Conservation (phyloP, 2,329 filamentous ascomycete genomes). For the Polytolypa hystricis region DNA sequence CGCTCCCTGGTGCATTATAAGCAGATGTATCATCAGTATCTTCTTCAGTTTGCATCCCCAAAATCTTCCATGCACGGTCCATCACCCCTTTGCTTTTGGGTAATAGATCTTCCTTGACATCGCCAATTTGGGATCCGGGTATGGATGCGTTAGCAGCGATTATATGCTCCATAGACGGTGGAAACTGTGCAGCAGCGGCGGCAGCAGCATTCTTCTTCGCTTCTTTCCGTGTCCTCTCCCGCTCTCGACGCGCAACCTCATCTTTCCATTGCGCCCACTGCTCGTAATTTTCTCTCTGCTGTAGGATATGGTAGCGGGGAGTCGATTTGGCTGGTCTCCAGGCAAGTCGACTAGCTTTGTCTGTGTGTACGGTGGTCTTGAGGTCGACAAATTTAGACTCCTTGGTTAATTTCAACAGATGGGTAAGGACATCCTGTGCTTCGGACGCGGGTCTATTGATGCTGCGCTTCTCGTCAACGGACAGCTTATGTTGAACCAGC, state of each 20-base stretch:
- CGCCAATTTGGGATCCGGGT: not conserved
- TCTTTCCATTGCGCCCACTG: conserved; percentile 36
- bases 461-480: conserved; percentile 20
- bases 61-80: conserved; percentile 30
- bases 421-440: conserved; percentile 31
- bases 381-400: conserved; percentile 30
- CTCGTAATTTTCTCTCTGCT: conserved; percentile 36
- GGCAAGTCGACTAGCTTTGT: conserved; percentile 18
- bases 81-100: conserved; percentile 27
- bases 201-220: conserved; percentile 6
- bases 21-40: conserved; percentile 1
- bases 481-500: conserved; percentile 19
- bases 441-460: conserved; percentile 27
- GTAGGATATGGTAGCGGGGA: conserved; percentile 32
- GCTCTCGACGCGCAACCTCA: conserved; percentile 28
- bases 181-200: not conserved
- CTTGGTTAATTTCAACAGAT: conserved; percentile 33
- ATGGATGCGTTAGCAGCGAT: too few relatives aligned
- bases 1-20: conserved; percentile 4
- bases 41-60: conserved; percentile 26
- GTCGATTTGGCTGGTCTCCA: conserved; percentile 35
- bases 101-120: conserved; percentile 14
- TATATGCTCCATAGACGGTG: not conserved
- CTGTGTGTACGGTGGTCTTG: conserved; percentile 22
- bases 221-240: conserved; percentile 28